phyloP scores from a whole-genome alignment of 1,284 basidiomycete species.

The Moniliella sp. region DNA sequence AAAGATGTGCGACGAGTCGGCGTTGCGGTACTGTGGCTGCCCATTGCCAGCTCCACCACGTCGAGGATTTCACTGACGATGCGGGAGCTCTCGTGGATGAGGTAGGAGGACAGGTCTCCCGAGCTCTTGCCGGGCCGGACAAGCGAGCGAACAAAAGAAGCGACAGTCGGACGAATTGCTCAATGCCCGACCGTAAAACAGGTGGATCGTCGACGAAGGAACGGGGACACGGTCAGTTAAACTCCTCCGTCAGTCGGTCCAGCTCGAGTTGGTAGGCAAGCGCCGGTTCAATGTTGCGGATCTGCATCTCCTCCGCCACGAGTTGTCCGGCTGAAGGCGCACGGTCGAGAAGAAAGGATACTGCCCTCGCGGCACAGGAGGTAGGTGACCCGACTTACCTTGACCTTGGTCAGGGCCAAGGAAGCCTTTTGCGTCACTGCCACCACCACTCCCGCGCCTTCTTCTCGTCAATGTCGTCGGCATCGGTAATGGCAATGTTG shows the following conservation, averaged over 20 bases:
- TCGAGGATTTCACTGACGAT: slow-evolving; percentile 83
- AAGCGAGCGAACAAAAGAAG: slow-evolving; percentile 91
- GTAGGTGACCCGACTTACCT: slow-evolving; percentile 75
- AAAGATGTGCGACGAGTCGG: slow-evolving; percentile 33
- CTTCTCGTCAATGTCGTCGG: slow-evolving; percentile 54
- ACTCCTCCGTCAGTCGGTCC: slow-evolving; percentile 68
- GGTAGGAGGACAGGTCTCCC: slow-evolving; percentile 80
- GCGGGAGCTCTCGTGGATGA: slow-evolving; percentile 91
- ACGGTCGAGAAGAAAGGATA: slow-evolving; percentile 94
- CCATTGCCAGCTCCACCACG: slow-evolving; percentile 49
- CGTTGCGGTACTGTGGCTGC: slow-evolving; percentile 26
- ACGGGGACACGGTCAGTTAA: slow-evolving; percentile 49
- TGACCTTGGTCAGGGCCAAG: slow-evolving; percentile 47
- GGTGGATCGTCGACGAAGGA: slow-evolving; percentile 52
- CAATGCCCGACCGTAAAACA: slow-evolving; percentile 80
- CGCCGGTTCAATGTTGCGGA: slow-evolving; percentile 94
- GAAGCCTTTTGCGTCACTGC: slow-evolving; percentile 53
- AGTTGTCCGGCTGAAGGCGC: slow-evolving; percentile 41
- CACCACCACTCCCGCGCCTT: slow-evolving; percentile 55
- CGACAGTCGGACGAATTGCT: slow-evolving; percentile 89
- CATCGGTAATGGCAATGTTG: slow-evolving; percentile 46
- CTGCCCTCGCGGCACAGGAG: slow-evolving; percentile 67
- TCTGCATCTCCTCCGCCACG: slow-evolving; percentile 79
- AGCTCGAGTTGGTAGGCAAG: slow-evolving; percentile 95
- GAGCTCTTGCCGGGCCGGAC: slow-evolving; percentile 70